These are phyloP conservation scores for Porcisia deanei DNA, from an alignment of 208 protist genomes.

Conservation along the genomic window DNA sequence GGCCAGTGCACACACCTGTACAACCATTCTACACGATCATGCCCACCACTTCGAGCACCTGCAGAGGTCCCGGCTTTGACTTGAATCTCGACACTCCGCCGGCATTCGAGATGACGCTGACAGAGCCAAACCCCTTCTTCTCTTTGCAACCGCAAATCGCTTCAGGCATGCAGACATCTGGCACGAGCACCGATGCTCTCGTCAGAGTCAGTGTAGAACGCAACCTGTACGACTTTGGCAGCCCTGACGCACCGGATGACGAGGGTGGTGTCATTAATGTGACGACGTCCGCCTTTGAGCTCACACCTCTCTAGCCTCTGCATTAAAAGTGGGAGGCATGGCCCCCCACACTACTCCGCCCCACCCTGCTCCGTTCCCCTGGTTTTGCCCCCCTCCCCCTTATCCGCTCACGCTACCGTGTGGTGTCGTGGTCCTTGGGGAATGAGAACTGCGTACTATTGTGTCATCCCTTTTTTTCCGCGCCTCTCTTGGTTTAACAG, in stretches of 20 bases:
- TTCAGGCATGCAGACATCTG: background rate
- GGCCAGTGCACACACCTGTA: background rate
- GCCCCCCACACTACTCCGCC: no score
- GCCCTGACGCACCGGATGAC: background rate
- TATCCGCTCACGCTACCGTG: no score
- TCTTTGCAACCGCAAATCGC: background rate
- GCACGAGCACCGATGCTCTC: background rate
- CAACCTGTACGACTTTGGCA: constrained; percentile 17
- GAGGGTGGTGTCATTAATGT: background rate
- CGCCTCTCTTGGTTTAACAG: no score
- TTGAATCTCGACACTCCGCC: background rate
- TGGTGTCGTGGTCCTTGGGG: no score
- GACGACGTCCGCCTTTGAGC: constrained; percentile 8
- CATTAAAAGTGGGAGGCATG: background rate
- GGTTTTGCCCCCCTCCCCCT: no score
- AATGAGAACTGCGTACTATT: no score
- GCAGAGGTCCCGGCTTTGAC: background rate
- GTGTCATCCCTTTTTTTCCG: no score
- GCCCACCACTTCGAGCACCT: background rate
- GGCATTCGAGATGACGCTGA: constrained; percentile 16
- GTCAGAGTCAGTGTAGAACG: background rate
- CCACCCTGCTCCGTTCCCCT: no score
- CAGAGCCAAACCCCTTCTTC: constrained; percentile 23
- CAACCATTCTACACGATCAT: background rate
- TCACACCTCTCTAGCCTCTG: constrained; percentile 15